phyloP scores from a whole-genome alignment of 2,329 filamentous ascomycete species.

The Talaromyces rugulosus region DNA sequence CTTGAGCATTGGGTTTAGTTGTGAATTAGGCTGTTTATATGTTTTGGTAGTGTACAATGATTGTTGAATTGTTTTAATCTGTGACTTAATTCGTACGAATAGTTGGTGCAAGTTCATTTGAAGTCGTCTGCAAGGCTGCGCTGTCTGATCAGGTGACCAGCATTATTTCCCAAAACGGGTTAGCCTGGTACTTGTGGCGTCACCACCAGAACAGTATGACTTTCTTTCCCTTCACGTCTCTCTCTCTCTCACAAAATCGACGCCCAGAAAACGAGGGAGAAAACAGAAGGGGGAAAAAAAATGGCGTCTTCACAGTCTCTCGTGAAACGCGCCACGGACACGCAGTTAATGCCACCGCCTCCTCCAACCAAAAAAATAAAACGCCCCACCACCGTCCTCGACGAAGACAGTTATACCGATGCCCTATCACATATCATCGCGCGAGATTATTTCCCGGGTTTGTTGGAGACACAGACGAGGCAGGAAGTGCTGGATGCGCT shows the following conservation, averaged over 20 bases:
- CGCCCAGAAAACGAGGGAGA: no score
- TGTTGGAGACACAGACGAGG: slow-evolving; percentile 80
- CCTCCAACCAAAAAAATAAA: slow-evolving; percentile 85
- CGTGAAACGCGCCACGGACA: slow-evolving; percentile 31
- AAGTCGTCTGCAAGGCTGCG: background rate
- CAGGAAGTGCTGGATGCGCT: slow-evolving; percentile 89
- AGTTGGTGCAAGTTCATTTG: no score
- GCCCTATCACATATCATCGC: slow-evolving; percentile 91
- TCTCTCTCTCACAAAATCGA: background rate
- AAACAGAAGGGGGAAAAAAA: slow-evolving; percentile 2
- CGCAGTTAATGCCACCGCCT: slow-evolving; percentile 80
- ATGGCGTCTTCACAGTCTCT: slow-evolving; percentile 32
- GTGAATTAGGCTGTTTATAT: background rate
- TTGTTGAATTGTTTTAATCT: background rate
- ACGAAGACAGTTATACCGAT: slow-evolving; percentile 90
- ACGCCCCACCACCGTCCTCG: slow-evolving; percentile 77
- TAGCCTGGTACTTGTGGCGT: background rate
- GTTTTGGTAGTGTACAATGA: background rate
- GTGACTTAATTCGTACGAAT: no score
- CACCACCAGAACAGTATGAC: background rate
- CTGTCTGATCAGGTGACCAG: background rate
- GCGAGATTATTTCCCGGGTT: slow-evolving; percentile 91
- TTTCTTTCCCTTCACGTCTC: background rate
- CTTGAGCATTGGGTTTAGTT: background rate
- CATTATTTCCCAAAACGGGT: background rate